Percentiles rank a stretch among this genome's conserved stretches.
Conservation (phyloP, 2,329 filamentous ascomycete genomes). For the Sporothrix globosa region DNA sequence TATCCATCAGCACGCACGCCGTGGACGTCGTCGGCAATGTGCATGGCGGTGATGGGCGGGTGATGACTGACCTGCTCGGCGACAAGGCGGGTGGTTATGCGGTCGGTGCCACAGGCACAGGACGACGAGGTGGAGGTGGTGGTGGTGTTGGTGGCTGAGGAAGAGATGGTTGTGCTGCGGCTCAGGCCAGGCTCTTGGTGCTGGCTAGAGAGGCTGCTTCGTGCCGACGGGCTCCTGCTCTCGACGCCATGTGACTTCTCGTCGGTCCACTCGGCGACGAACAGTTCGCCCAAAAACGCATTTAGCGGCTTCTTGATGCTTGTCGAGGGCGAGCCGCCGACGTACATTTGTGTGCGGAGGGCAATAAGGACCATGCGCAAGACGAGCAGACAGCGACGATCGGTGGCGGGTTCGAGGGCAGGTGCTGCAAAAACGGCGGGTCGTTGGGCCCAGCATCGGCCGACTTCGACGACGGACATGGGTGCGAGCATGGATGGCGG, state of each 20-base stretch:
- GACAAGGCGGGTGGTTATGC: slow-evolving; percentile 42
- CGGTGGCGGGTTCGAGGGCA: slow-evolving; percentile 49
- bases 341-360: slow-evolving; percentile 53
- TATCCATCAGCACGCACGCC: slow-evolving; percentile 55
- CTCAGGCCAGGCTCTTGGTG: slow-evolving; percentile 7
- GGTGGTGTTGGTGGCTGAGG: neutral
- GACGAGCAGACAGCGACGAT: slow-evolving; percentile 51
- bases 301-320: slow-evolving; percentile 59
- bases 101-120: slow-evolving; percentile 4
- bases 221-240: slow-evolving; percentile 35
- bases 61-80: slow-evolving; percentile 59
- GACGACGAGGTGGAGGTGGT: slow-evolving; percentile 8
- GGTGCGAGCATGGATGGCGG: slow-evolving; percentile 55
- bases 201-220: neutral
- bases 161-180: slow-evolving; percentile 13
- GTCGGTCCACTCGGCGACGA: slow-evolving; percentile 47
- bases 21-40: slow-evolving; percentile 48
- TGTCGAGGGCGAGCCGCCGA: slow-evolving; percentile 50
- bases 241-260: slow-evolving; percentile 38
- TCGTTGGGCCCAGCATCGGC: slow-evolving; percentile 55
- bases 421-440: slow-evolving; percentile 54
- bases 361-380: slow-evolving; percentile 54
- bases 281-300: slow-evolving; percentile 57
- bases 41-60: slow-evolving; percentile 58
- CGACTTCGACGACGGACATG: slow-evolving; percentile 56